These are phyloP conservation scores for Pseudogymnoascus sp. DNA, from an alignment of 2,329 filamentous ascomycete genomes.

Conservation along the genomic window DNA sequence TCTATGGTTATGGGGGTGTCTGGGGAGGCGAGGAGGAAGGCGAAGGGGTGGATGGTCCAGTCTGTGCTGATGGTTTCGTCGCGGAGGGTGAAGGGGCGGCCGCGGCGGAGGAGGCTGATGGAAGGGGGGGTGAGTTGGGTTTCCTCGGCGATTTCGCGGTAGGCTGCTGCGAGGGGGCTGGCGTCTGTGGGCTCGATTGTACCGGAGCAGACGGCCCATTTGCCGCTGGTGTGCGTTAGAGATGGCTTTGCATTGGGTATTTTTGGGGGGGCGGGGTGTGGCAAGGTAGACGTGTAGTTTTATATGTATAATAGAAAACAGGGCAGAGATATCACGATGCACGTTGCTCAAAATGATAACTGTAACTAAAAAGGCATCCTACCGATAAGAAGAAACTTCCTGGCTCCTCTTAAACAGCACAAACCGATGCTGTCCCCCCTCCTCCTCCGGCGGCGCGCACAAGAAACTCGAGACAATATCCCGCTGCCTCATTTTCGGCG, in stretches of 20 bases:
- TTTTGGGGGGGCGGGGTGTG: neutral
- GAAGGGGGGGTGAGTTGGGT: conserved; percentile 40
- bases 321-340: neutral
- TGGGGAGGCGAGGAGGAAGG: conserved; percentile 40
- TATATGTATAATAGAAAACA: conserved; percentile 2
- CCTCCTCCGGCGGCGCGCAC: conserved; percentile 24
- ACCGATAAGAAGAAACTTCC: conserved; percentile 53
- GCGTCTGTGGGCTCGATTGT: conserved; percentile 46
- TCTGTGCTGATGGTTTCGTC: conserved; percentile 44
- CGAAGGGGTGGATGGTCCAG: conserved; percentile 58
- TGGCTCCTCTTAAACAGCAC: conserved; percentile 54
- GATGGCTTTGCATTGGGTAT: conserved; percentile 12
- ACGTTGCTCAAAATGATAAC: conserved; percentile 8
- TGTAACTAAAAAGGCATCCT: conserved; percentile 19
- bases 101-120: conserved; percentile 25
- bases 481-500: conserved; percentile 16
- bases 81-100: conserved; percentile 48
- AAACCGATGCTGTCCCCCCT: conserved; percentile 33
- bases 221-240: conserved; percentile 33
- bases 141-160: conserved; percentile 55
- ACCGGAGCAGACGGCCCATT: conserved; percentile 54
- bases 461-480: conserved; percentile 37
- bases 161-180: conserved; percentile 46
- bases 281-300: neutral
- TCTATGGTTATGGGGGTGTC: conserved; percentile 42